phyloP scores from a whole-genome alignment of 75 land plant genomes.

The Pseudotsuga menziesii region DNA sequence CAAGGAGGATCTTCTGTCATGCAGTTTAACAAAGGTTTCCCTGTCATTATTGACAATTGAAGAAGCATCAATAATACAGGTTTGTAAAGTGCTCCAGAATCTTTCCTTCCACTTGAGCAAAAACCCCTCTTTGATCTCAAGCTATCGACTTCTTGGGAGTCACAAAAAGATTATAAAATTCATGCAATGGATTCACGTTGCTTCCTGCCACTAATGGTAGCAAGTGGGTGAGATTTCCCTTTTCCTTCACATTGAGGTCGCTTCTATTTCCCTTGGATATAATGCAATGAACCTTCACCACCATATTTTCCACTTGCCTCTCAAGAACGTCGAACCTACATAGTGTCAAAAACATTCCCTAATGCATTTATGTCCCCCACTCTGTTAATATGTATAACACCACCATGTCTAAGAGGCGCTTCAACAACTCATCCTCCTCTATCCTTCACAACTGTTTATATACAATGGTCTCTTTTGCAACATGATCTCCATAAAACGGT shows the following conservation, averaged over 20 bases:
- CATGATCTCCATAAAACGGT: too few species aligned
- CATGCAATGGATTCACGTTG: slow-evolving; percentile 48
- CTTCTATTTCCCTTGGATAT: slow-evolving; percentile 22
- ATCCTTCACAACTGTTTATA: too few species aligned
- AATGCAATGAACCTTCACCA: slow-evolving; percentile 91
- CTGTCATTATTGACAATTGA: neutral
- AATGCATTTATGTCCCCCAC: slow-evolving; percentile 85
- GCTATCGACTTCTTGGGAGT: slow-evolving; percentile 30
- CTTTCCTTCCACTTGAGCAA: slow-evolving; percentile 52
- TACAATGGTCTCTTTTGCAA: too few species aligned
- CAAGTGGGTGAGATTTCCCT: slow-evolving; percentile 34
- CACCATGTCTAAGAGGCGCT: slow-evolving; percentile 86
- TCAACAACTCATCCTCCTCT: too few species aligned
- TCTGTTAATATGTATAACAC: slow-evolving; percentile 80
- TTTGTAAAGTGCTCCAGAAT: slow-evolving; percentile 41
- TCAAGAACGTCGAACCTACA: slow-evolving; percentile 64
- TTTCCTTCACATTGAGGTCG: slow-evolving; percentile 27
- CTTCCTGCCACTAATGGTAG: slow-evolving; percentile 33
- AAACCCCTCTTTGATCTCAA: slow-evolving; percentile 25
- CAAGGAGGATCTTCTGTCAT: too few species aligned
- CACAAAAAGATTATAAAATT: slow-evolving; percentile 32
- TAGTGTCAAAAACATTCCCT: slow-evolving; percentile 89
- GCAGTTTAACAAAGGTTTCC: too few species aligned
- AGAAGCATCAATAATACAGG: slow-evolving; percentile 41
- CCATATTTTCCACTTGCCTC: slow-evolving; percentile 69